These are phyloP conservation scores for Fusarium irregulare DNA, from an alignment of 2,329 filamentous ascomycete species.

Conservation along the genomic window DNA sequence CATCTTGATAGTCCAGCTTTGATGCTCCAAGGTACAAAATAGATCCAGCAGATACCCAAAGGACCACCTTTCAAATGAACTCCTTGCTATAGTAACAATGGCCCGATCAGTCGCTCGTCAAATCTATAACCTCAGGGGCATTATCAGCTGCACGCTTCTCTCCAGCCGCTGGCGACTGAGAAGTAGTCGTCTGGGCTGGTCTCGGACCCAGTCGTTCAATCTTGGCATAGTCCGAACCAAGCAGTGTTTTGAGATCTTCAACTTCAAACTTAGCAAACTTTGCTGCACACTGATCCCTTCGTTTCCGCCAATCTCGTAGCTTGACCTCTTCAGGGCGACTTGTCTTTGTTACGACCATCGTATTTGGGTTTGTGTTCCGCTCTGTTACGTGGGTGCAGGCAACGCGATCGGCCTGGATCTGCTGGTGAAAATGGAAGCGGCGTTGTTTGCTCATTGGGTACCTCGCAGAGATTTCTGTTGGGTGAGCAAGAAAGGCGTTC, in stretches of 20 bases:
- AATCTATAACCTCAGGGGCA: slow-evolving; percentile 6
- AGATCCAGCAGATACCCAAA: not conserved
- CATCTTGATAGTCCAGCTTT: not conserved
- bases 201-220: not conserved
- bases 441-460: slow-evolving; percentile 33
- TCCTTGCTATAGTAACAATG: not conserved
- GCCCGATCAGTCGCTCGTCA: slow-evolving; percentile 9
- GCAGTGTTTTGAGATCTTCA: slow-evolving; percentile 4
- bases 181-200: not conserved
- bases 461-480: not conserved
- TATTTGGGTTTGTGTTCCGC: slow-evolving; percentile 11
- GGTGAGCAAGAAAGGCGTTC: slow-evolving; percentile 44
- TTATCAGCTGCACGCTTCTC: slow-evolving; percentile 15
- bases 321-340: not conserved
- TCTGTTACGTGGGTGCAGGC: slow-evolving; percentile 41
- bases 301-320: not conserved
- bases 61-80: not conserved
- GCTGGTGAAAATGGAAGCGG: slow-evolving; percentile 39
- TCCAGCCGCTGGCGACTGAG: not conserved
- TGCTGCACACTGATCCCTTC: not conserved
- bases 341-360: slow-evolving; percentile 45
- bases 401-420: slow-evolving; percentile 17
- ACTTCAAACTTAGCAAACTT: not conserved
- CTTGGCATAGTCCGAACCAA: slow-evolving; percentile 2
- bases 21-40: no score